A percentile compares a stretch with the other conserved stretches of the same genome.
Conservation (phyloP, 169 alveolate genomes). For the Cyclospora cayetanensis region DNA sequence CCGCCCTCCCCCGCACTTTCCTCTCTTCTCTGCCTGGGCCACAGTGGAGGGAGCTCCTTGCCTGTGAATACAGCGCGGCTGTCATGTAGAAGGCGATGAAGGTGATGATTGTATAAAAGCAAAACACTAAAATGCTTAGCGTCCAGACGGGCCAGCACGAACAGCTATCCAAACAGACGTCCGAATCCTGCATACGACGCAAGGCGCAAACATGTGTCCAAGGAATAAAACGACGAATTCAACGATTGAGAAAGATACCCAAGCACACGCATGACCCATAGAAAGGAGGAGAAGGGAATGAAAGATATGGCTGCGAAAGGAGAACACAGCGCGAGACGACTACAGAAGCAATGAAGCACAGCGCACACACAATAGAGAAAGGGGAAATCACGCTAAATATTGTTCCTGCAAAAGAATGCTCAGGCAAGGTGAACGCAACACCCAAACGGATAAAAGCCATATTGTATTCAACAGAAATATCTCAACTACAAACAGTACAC, state of each 20-base stretch:
- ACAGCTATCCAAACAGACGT: conserved; percentile 58
- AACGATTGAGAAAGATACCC: not conserved
- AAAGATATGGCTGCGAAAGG: not conserved
- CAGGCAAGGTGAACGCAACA: no score
- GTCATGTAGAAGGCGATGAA: conserved; percentile 69
- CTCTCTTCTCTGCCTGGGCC: no score
- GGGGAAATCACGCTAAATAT: no score
- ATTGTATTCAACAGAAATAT: no score
- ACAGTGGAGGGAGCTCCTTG: not conserved
- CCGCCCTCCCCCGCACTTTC: not conserved
- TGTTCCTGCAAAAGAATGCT: no score
- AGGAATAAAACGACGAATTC: not conserved
- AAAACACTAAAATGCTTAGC: conserved; percentile 49
- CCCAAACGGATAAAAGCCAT: no score
- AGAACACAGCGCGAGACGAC: no score
- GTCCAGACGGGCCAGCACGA: conserved; percentile 73
- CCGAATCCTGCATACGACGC: conserved; percentile 8
- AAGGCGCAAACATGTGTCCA: not conserved
- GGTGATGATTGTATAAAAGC: conserved; percentile 20
- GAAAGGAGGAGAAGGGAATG: not conserved
- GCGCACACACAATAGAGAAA: not conserved
- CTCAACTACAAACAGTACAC: no score
- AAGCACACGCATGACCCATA: not conserved
- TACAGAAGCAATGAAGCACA: no score
- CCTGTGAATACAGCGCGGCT: conserved; percentile 66